Conservation (phyloP, 2,329 filamentous ascomycete species). For the Harringtonia aguacate region DNA sequence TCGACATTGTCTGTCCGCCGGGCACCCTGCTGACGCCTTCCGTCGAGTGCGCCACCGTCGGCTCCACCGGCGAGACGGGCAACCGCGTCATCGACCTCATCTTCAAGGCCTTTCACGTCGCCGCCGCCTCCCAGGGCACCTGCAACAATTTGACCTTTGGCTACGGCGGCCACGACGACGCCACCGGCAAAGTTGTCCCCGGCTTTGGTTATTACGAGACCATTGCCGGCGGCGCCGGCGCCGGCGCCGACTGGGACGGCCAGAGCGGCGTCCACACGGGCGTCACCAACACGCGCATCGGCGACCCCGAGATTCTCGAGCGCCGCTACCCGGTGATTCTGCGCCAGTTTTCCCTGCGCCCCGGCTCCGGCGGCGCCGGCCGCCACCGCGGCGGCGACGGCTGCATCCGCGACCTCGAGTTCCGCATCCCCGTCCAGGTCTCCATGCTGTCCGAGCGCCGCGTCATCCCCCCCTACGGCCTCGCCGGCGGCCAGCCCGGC, state of each 20-base stretch:
- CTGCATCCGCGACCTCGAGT: slow-evolving; percentile 23
- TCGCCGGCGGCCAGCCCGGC: slow-evolving; percentile 20
- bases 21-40: slow-evolving; percentile 21
- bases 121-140: slow-evolving; percentile 20
- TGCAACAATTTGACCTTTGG: slow-evolving; percentile 24
- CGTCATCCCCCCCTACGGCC: slow-evolving; percentile 22
- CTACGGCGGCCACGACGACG: slow-evolving; percentile 5
- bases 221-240: slow-evolving; percentile 23
- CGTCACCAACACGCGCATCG: slow-evolving; percentile 22
- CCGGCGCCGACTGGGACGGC: slow-evolving; percentile 19
- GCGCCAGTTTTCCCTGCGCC: slow-evolving; percentile 18
- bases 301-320: slow-evolving; percentile 23
- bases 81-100: slow-evolving; percentile 22
- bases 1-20: slow-evolving; percentile 19
- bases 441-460: slow-evolving; percentile 25
- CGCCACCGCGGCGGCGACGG: slow-evolving; percentile 22
- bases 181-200: slow-evolving; percentile 14
- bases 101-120: slow-evolving; percentile 18
- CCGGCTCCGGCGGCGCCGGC: slow-evolving; percentile 20
- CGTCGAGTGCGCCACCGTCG: slow-evolving; percentile 14
- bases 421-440: slow-evolving; percentile 19
- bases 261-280: slow-evolving; percentile 18
- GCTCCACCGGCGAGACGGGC: slow-evolving; percentile 28
- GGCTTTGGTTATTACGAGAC: slow-evolving; percentile 22
- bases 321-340: slow-evolving; percentile 23